Evolutionary conservation across 2,329 filamentous ascomycete species (phyloP), one percentile per base, ranked within the genome.

Genomic region (Pestalotiopsis sp.): DNA sequence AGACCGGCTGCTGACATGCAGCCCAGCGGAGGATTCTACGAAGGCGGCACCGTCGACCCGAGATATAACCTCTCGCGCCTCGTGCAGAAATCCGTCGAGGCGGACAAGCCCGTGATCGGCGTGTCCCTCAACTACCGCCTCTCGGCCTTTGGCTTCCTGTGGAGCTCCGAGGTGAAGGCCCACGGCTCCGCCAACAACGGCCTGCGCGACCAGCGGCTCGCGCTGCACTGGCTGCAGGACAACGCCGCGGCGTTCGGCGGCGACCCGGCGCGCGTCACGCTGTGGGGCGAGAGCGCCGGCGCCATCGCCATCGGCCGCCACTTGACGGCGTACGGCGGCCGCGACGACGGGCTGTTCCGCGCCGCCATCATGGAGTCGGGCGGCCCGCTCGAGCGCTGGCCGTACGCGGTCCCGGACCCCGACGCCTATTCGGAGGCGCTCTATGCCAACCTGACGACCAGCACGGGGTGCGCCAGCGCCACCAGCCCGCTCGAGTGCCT

Each of bases 1-100:
- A 13, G n/a, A 17, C 3, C 4, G 17, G 14, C 17, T 52, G n/a
- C 17, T 9, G 3, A 52, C 3, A 20, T 14, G 23, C 3, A 59
- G 3, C 2, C 14, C 20, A 59, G 57, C 12, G 88, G 87, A 40
- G 87, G 86, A 2, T 82, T 88, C 25, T 83, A 80, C 65, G 79
- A 81, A 40, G 89, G 89, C 1, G 80, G 83, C 75, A 75, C 83
- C 71, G 72, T 79, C 70, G 87, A 90, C 69, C 80, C 85, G 5
- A 84, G 89, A 66, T 92, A 92, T 75, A 92, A 92, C 73, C 82
- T 91, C 52, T 89, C 87, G 20, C 88, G 86, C 60, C 86, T 92
- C 60, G 87, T 92, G 6, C 78, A 84, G 58, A 83, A 86, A 27
- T 83, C 85, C 6, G 83, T 85, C 52, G 78, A 83, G 2, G 83